Percentiles rank a stretch among this genome's conserved stretches.
phyloP scores from a whole-genome alignment of 176 grass and related monocot species.

The Oryza australiensis region DNA sequence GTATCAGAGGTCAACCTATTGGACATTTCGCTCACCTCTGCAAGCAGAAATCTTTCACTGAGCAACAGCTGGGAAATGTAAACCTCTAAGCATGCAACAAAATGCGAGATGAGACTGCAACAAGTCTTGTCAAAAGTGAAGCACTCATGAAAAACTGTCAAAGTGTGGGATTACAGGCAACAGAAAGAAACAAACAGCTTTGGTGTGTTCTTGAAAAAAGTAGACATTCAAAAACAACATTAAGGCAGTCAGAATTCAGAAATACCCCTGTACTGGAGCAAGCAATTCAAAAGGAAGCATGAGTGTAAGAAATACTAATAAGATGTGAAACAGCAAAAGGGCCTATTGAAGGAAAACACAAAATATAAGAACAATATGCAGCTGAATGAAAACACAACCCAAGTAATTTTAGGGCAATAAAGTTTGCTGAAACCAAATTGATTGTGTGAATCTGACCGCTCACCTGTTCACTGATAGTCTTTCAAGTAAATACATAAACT shows the following conservation, averaged over 20 bases:
- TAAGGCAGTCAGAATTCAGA: neutral
- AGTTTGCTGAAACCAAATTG: conserved; percentile 5
- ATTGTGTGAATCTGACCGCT: neutral
- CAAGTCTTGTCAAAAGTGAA: neutral
- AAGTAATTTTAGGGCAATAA: neutral
- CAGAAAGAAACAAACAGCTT: neutral
- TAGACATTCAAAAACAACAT: neutral
- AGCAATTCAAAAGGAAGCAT: conserved; percentile 20
- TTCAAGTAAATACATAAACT: neutral
- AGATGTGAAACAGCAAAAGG: neutral
- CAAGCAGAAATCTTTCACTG: conserved; percentile 21
- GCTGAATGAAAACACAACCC: neutral
- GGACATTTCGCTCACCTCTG: conserved; percentile 93
- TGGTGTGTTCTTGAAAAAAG: neutral
- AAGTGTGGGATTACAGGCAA: neutral
- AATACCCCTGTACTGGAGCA: neutral
- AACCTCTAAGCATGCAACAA: neutral
- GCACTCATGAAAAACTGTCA: neutral
- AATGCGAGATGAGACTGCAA: neutral
- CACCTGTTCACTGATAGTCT: neutral
- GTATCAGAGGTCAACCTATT: conserved; percentile 84
- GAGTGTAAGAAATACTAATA: neutral
- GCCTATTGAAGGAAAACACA: neutral
- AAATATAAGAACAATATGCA: neutral
- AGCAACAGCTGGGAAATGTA: neutral